Evolutionary conservation across 306 rosid species (phyloP).

Genomic region (Hippophae rhamnoides): DNA sequence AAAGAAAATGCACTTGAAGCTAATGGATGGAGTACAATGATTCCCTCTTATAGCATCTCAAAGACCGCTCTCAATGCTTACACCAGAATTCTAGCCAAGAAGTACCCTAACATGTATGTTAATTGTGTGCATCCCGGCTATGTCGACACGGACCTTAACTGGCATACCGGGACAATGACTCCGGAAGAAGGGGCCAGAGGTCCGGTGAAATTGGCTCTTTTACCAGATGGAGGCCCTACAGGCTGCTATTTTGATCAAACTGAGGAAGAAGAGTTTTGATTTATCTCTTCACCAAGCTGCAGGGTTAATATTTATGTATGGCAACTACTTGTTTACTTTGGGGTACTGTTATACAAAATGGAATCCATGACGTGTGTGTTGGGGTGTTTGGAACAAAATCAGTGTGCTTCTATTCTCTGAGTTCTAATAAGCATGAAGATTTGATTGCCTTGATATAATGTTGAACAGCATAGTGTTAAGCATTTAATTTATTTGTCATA

Average conservation of each 20-base stretch:
- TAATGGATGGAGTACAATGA: conserved; percentile 51
- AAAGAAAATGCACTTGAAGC: conserved; percentile 37
- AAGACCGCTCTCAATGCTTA: conserved; percentile 42
- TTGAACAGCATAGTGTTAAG: no score
- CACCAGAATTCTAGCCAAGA: conserved; percentile 44
- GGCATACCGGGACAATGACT: conserved; percentile 36
- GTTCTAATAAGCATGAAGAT: no score
- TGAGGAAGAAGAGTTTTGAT: conserved; percentile 29
- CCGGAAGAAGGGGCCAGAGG: conserved; percentile 46
- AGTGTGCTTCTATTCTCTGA: no score
- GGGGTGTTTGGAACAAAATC: no score
- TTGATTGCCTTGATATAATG: no score
- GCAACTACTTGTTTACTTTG: no score
- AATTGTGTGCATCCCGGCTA: conserved; percentile 58
- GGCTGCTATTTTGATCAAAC: conserved; percentile 45
- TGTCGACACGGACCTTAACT: conserved; percentile 38
- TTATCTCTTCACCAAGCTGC: neutral
- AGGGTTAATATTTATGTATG: no score
- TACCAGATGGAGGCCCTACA: conserved; percentile 32
- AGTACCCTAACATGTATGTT: conserved; percentile 31
- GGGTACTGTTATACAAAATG: no score
- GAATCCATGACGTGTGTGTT: no score
- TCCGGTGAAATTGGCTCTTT: conserved; percentile 36
- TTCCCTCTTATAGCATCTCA: conserved; percentile 48
- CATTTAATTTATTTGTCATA: no score